Evolutionary conservation across 2,329 filamentous ascomycete species (phyloP), one percentile per base, ranked within the genome.

Genomic region (Periconia digitata): DNA sequence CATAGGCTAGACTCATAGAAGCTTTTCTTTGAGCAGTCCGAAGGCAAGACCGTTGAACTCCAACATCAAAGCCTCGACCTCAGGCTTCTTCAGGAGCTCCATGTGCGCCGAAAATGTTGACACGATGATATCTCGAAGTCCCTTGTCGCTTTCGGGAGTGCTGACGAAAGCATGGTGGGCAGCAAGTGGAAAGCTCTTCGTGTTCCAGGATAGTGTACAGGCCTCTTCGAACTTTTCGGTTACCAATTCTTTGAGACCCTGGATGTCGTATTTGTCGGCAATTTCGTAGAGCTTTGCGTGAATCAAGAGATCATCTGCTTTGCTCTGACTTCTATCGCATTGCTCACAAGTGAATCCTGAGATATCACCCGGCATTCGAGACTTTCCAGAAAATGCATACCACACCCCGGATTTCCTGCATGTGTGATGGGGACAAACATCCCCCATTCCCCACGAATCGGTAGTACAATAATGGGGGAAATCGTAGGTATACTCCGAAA

Each of bases 11-110:
- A n/a, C n/a, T n/a, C n/a, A n/a, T n/a, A n/a, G n/a, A n/a, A n/a
- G n/a, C 8, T 32, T 32, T 10, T 32, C 10, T 15, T 32, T 32
- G 27, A 45, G 35, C 7, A 45, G 3, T 12, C 36, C 22, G 22
- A 45, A 45, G 34, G 43, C 36, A 20, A 45, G 35, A 5, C 43
- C 36, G 22, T 40, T 45, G 23, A 29, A 32, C 12, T 40, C 8
- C 8, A 37, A 23, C 43, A 45, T 40, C 3, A 45, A 18, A 22
- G 15, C 16, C 17, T 45, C 23, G 3, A 45, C 18, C 16, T 45
- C 43, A 16, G 36, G 36, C 24, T 45, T 45, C 8, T 45, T 40
- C 10, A 40, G 12, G 2, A 45, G 17, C 15, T 34, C 36, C 43
- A 35, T 29, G 8, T 32, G 27, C 4, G 3, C 3, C 10, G 27